Base-by-base conservation (phyloP, 176 grass and related monocot species). In the Aegilops tauschii region DNA sequence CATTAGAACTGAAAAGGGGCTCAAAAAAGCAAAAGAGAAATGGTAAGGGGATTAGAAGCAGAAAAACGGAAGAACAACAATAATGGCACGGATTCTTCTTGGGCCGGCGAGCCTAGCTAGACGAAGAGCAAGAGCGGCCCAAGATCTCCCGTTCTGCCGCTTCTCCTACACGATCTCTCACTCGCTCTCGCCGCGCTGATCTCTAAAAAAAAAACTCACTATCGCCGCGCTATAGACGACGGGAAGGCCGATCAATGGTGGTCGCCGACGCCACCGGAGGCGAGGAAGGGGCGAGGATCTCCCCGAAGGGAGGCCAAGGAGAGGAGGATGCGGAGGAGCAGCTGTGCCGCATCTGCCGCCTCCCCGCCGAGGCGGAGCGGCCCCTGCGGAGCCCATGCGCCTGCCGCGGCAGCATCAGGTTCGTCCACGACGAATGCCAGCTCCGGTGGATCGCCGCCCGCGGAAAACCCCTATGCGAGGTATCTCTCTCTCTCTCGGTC, bases 361-460 rank as follows among this genome's bases (percentile, higher is more conserved):
- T 71, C 27, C 73, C 80, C 2, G 80, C 73, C 3, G 87, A 88
- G 63, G 25, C 50, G 20, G 73, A 8, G 2, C 80, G 73, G 0
- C 87, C 80, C 49, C 87, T 88, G 44, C 44, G 44, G 44, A 47
- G 34, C 80, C 73, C 34, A 69, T 88, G 86, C 86, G 86, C 80
- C 27, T 88, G 80, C 86, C 73, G 73, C 50, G 86, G 73, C 54
- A 77, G 44, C 72, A 83, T 83, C 80, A 67, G 35, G 45, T 88
- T 83, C 86, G 86, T 88, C 63, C 86, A 88, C 50, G 87, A 88
- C 87, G 81, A 88, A 4, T 88, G 87, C 87, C 87, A 84, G 65
- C 81, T 88, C 52, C 87, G 65, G 44, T 79, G 87, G 87, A 65
- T 88, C 37, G 12, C 80, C 65, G 36, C 74, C 74, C 74, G 81